These are phyloP conservation scores for Salinomyces thailandicus DNA, from an alignment of 2,329 filamentous ascomycete genomes.

Conservation along the genomic window DNA sequence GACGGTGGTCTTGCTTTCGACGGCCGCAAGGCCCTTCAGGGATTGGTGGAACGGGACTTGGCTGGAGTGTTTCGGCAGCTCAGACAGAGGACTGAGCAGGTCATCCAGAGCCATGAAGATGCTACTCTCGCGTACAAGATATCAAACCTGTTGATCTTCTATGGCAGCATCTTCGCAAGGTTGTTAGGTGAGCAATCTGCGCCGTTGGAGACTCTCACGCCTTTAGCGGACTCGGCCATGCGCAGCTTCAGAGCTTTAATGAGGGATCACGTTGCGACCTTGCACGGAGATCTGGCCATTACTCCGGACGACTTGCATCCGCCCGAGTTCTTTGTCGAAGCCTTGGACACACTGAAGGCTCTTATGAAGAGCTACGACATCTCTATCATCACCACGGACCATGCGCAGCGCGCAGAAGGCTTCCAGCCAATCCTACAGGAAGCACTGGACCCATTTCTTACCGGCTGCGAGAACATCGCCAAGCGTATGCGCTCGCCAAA, in stretches of 20 bases:
- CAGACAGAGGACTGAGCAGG: slow-evolving; percentile 81
- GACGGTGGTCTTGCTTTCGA: slow-evolving; percentile 54
- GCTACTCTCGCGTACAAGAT: slow-evolving; percentile 81
- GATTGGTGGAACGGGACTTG: slow-evolving; percentile 78
- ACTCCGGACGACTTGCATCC: slow-evolving; percentile 63
- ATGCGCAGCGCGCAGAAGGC: slow-evolving; percentile 49
- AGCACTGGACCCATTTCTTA: slow-evolving; percentile 76
- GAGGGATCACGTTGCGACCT: slow-evolving; percentile 64
- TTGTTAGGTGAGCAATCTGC: slow-evolving; percentile 60
- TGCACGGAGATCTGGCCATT: slow-evolving; percentile 61
- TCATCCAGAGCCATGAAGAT: slow-evolving; percentile 86
- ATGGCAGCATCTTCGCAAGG: slow-evolving; percentile 72
- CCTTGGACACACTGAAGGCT: slow-evolving; percentile 63
- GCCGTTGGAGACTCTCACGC: slow-evolving; percentile 57
- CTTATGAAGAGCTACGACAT: slow-evolving; percentile 83
- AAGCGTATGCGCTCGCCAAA: slow-evolving; percentile 49
- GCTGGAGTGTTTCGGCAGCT: slow-evolving; percentile 71
- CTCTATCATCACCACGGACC: slow-evolving; percentile 50
- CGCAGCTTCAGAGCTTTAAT: slow-evolving; percentile 73
- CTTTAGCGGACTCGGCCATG: slow-evolving; percentile 65
- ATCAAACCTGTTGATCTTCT: slow-evolving; percentile 81
- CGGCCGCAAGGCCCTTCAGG: slow-evolving; percentile 67
- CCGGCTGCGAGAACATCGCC: slow-evolving; percentile 60
- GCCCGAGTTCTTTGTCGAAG: slow-evolving; percentile 70
- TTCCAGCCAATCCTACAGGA: slow-evolving; percentile 68